These are phyloP conservation scores for Hypoxylon sp. DNA, from an alignment of 2,329 filamentous ascomycete species.

Conservation along the genomic window DNA sequence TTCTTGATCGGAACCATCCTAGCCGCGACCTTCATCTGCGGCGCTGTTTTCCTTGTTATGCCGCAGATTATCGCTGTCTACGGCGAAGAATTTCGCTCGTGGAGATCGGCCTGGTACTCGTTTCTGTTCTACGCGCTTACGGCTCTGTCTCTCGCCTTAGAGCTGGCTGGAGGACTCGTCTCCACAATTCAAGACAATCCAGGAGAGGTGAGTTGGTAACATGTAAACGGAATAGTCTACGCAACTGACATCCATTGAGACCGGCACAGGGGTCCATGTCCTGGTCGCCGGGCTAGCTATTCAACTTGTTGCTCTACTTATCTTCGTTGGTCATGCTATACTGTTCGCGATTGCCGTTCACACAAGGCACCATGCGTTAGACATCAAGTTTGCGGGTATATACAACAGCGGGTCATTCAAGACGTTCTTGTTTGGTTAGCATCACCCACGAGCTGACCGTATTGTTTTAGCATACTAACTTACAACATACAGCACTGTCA, in stretches of 20 bases:
- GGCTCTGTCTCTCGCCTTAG: constrained; percentile 49
- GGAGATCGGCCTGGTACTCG: constrained; percentile 52
- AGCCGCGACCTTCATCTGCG: constrained; percentile 61
- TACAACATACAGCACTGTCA: constrained; percentile 39
- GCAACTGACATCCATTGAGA: constrained; percentile 38
- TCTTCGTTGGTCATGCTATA: constrained; percentile 57
- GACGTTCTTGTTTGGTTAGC: constrained; percentile 61
- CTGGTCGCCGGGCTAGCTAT: constrained; percentile 61
- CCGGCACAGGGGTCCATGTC: constrained; percentile 53
- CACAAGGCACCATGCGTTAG: constrained; percentile 55
- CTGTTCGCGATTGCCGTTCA: constrained; percentile 58
- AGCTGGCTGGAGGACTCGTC: constrained; percentile 59
- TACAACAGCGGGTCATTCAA: constrained; percentile 61
- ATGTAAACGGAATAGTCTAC: neutral
- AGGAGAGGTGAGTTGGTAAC: constrained; percentile 53
- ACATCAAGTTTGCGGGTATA: constrained; percentile 56
- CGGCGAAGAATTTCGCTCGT: constrained; percentile 58
- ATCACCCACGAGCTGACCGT: neutral
- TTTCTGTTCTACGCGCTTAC: constrained; percentile 45
- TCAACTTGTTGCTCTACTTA: constrained; percentile 57
- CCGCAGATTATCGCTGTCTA: constrained; percentile 63
- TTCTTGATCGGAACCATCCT: constrained; percentile 62
- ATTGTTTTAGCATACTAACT: constrained; percentile 10
- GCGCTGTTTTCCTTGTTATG: constrained; percentile 60
- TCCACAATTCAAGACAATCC: constrained; percentile 53